Evolutionary conservation across 305 asterid species (phyloP).

Genomic region (Fraxinus sp.): DNA sequence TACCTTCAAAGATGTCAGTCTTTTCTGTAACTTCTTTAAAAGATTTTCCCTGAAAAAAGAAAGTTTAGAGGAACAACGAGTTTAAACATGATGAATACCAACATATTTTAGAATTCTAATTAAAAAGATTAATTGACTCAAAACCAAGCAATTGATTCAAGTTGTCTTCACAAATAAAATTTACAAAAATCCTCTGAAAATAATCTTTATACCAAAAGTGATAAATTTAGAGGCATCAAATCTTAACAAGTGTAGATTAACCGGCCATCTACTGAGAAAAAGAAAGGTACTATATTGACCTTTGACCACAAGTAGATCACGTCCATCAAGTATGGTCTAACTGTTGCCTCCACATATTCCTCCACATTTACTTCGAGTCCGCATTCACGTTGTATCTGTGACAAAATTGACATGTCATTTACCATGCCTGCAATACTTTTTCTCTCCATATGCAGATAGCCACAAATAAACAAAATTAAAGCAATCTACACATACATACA

Average conservation of each 20-base stretch:
- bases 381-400: constrained; percentile 95
- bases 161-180: not conserved
- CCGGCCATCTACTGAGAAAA: constrained; percentile 6
- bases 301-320: constrained; percentile 98
- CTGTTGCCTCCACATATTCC: constrained; percentile 92
- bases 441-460: constrained; percentile 4
- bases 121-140: not conserved
- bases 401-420: constrained; percentile 18
- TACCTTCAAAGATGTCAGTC: constrained; percentile 96
- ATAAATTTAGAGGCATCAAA: not conserved
- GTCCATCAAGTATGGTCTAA: constrained; percentile 91
- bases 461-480: not conserved
- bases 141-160: constrained; percentile 2
- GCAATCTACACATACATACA: not conserved
- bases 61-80: constrained; percentile 8
- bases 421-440: constrained; percentile 8
- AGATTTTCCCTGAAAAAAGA: constrained; percentile 66
- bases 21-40: constrained; percentile 77
- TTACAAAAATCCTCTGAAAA: not conserved
- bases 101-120: not conserved
- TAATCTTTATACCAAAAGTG: not conserved
- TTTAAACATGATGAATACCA: constrained; percentile 13
- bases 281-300: constrained; percentile 44
- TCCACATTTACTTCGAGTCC: constrained; percentile 89
- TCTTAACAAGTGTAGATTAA: constrained; percentile 6